Base-by-base conservation (phyloP, 805 yeast species). In the Schwanniomyces yamadae region DNA sequence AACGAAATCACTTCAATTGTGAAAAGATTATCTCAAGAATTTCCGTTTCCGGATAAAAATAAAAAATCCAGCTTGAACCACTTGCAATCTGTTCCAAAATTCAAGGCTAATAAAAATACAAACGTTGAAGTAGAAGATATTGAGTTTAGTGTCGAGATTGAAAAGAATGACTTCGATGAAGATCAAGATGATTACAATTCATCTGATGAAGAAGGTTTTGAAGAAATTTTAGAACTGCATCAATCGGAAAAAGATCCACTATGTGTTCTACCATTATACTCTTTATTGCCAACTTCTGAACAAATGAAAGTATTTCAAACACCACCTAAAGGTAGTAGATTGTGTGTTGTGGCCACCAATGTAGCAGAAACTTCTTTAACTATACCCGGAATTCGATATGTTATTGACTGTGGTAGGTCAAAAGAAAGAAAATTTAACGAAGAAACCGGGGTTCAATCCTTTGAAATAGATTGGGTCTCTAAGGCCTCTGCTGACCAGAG, bases 361-460 rank as follows among this genome's bases (percentile, higher is more conserved):
- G 95, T 93, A 39, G 99, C 99, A 0, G 99, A 93, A 59, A 93
- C 99, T 0, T 89, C 97, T 1, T 73, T 93, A 55, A 93, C 99
- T 0, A 93, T 93, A 49, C 99, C 99, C 0, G 95, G 95, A 7
- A 85, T 95, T 24, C 70, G 95, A 39, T 93, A 93, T 54, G 99
- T 93, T 23, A 86, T 93, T 31, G 99, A 93, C 59, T 78, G 95
- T 61, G 99, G 99, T 16, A 77, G 98, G 44, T 75, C 95, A 0
- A 93, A 93, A 52, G 97, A 91, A 55, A 74, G 97, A 36, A 79
- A 78, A 42, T 88, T 69, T 52, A 84, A 90, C 45, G 84, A 84
- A 45, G 80, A 78, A 20, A 85, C 88, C 9, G 95, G 95, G 3
- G 95, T 93, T 22, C 98, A 91, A 61, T 84, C 95, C 41, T 95